Base-by-base conservation (phyloP, 2,329 filamentous ascomycete species). In the Septoria petroselini region DNA sequence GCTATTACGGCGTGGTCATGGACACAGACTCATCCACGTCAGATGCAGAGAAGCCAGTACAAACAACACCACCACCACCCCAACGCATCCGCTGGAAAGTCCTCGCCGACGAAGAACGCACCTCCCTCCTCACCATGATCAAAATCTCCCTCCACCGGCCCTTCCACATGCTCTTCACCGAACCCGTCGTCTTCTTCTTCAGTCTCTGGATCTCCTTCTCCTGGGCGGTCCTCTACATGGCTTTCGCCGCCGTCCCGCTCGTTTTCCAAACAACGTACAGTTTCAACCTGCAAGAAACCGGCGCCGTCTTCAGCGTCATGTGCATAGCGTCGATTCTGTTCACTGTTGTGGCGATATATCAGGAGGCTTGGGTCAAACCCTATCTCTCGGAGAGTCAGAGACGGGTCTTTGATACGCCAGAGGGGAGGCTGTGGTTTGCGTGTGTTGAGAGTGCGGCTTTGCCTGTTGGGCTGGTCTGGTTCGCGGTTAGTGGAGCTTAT, bases 141-240 rank as follows among this genome's bases (percentile, higher is more conserved):
- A 73, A 75, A 4, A 81, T 88, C 9, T 93, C 88, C 0, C 70
- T 91, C 5, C 83, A 81, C 56, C 80, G 90, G 0, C 90, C 90
- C 0, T 94, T 95, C 66, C 81, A 84, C 61, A 76, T 91, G 1
- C 79, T 91, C 12, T 71, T 84, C 57, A 90, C 86, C 0, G 86
- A 91, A 58, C 84, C 86, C 0, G 83, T 89, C 7, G 85, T 91
- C 11, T 89, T 90, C 69, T 89, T 81, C 73, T 96, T 96, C 72
- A 89, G 85, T 0, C 75, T 95, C 0, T 96, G 91, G 91, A 85
- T 90, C 1, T 79, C 88, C 0, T 96, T 96, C 67, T 84, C 84
- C 15, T 96, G 91, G 91, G 89, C 86, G 0, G 80, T 95, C 0
- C 78, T 96, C 0, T 96, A 95, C 67, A 74, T 95, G 14, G 88